Conservation (phyloP, 2,329 filamentous ascomycete species). For the Colletotrichum sp. region DNA sequence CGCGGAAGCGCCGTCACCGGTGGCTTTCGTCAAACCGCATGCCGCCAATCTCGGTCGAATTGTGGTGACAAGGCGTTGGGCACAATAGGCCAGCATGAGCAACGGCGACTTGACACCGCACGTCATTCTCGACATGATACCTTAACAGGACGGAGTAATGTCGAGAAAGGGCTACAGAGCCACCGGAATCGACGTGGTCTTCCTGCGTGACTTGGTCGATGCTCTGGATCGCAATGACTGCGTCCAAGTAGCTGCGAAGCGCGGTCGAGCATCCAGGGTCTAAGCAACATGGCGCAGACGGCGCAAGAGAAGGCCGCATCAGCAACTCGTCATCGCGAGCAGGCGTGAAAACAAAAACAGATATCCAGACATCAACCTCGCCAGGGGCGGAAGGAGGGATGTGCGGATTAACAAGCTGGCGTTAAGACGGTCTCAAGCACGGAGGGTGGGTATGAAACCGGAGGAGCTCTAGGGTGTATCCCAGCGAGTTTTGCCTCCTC, state of each 20-base stretch:
- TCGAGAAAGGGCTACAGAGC: not conserved
- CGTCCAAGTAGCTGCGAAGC: not conserved
- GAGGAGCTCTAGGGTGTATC: not conserved
- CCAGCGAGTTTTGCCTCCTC: not conserved
- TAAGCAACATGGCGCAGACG: not conserved
- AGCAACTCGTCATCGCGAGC: constrained; percentile 5
- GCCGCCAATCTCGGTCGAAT: not conserved
- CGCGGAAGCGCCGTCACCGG: not conserved
- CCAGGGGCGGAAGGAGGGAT: constrained; percentile 1
- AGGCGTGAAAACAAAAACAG: not conserved
- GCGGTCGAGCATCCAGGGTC: not conserved
- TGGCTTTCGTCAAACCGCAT: not conserved
- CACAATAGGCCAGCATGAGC: not conserved
- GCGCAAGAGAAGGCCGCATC: not conserved
- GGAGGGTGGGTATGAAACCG: constrained; percentile 11
- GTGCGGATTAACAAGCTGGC: not conserved
- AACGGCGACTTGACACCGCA: not conserved
- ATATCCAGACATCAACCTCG: not conserved
- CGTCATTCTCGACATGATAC: not conserved
- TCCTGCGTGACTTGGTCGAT: not conserved
- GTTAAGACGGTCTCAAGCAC: constrained; percentile 9
- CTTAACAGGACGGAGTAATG: not conserved
- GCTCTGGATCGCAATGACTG: not conserved
- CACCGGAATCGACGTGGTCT: not conserved
- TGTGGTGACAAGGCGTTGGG: not conserved